Conservation (phyloP, 441 rosid genomes). For the Jatropha multifida region DNA sequence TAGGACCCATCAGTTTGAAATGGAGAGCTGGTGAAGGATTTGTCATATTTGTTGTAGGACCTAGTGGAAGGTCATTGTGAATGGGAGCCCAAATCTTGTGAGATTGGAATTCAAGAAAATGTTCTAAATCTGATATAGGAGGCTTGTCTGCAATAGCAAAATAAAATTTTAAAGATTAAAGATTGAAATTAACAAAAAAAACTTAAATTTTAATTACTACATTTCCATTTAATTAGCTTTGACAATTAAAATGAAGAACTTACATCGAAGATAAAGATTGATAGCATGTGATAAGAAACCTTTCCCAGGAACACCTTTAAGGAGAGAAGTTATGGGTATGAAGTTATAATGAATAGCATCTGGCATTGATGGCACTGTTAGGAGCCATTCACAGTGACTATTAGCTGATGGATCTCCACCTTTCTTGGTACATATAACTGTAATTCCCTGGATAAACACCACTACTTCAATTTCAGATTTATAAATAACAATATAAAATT, state of each 20-base stretch:
- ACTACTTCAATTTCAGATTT: slow-evolving; percentile 6
- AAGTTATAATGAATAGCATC: slow-evolving; percentile 72
- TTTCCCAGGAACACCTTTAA: slow-evolving; percentile 70
- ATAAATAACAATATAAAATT: too few relatives aligned
- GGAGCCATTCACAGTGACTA: slow-evolving; percentile 87
- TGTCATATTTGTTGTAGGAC: slow-evolving; percentile 65
- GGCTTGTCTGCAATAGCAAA: slow-evolving; percentile 68
- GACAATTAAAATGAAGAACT: slow-evolving; percentile 21
- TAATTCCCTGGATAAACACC: slow-evolving; percentile 62
- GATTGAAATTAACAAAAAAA: not conserved
- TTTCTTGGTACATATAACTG: slow-evolving; percentile 59
- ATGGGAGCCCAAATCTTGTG: slow-evolving; percentile 88
- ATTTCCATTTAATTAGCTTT: not conserved
- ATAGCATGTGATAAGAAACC: slow-evolving; percentile 92
- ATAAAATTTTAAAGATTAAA: not conserved
- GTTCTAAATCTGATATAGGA: slow-evolving; percentile 59
- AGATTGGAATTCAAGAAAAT: slow-evolving; percentile 73
- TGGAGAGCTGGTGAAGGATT: slow-evolving; percentile 58
- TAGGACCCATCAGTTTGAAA: slow-evolving; percentile 78
- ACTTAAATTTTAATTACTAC: too few relatives aligned
- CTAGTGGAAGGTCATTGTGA: slow-evolving; percentile 83
- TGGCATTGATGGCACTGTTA: slow-evolving; percentile 66
- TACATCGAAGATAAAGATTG: slow-evolving; percentile 90
- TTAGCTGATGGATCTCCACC: slow-evolving; percentile 60
- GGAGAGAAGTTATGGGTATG: slow-evolving; percentile 84